Conservation (phyloP, 2,329 filamentous ascomycete species). For the Metarhizium robertsii region DNA sequence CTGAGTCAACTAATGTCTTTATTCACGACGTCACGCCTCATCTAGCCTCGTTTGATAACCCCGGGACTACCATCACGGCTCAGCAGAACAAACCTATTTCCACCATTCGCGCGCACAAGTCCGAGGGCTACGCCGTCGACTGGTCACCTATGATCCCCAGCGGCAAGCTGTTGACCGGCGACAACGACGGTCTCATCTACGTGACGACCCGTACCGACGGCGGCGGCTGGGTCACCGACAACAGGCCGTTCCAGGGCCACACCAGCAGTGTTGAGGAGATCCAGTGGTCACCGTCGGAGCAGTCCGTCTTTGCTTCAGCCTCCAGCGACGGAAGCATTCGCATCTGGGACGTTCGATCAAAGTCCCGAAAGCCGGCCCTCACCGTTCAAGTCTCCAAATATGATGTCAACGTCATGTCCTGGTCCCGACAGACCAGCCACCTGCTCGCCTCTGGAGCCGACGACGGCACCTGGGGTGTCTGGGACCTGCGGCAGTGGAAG, state of each 20-base stretch:
- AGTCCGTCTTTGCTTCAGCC: slow-evolving; percentile 87
- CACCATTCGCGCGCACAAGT: slow-evolving; percentile 83
- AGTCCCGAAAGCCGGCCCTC: slow-evolving; percentile 79
- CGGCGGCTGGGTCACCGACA: slow-evolving; percentile 84
- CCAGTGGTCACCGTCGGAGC: slow-evolving; percentile 92
- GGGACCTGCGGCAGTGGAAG: slow-evolving; percentile 96
- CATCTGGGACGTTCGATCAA: slow-evolving; percentile 90
- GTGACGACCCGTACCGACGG: slow-evolving; percentile 77
- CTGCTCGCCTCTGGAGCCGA: slow-evolving; percentile 88
- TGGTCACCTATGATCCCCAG: slow-evolving; percentile 74
- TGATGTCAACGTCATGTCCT: slow-evolving; percentile 95
- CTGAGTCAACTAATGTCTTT: slow-evolving; percentile 77
- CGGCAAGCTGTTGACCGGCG: slow-evolving; percentile 84
- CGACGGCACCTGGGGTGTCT: slow-evolving; percentile 88
- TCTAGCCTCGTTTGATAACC: slow-evolving; percentile 79
- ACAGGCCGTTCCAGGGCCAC: slow-evolving; percentile 75
- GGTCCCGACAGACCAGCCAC: slow-evolving; percentile 82
- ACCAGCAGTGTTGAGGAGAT: slow-evolving; percentile 82
- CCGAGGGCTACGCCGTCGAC: slow-evolving; percentile 93
- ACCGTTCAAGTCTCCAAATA: slow-evolving; percentile 73
- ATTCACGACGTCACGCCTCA: slow-evolving; percentile 94
- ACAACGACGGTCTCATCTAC: slow-evolving; percentile 85
- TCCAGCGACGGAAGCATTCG: slow-evolving; percentile 92
- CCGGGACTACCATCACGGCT: slow-evolving; percentile 69
- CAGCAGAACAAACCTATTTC: slow-evolving; percentile 82